phyloP scores from a whole-genome alignment of 345 rosid species.

The Salix koriyanagi region DNA sequence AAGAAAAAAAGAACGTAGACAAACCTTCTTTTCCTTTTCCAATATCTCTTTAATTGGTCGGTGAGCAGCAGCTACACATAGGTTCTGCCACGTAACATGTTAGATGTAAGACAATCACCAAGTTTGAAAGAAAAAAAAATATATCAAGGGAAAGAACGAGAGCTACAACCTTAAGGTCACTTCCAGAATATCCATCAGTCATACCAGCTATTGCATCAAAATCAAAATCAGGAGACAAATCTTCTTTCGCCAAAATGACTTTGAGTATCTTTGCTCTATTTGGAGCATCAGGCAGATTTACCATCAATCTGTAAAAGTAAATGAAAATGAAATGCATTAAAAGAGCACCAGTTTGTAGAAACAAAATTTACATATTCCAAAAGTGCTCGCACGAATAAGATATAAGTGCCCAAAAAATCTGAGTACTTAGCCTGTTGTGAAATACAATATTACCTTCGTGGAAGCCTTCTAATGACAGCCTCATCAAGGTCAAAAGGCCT shows the following conservation, averaged over 20 bases:
- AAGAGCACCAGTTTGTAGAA: background rate
- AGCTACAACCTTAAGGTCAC: constrained; percentile 71
- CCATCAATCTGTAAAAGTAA: constrained; percentile 61
- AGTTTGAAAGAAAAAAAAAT: background rate
- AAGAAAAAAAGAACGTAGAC: constrained; percentile 3
- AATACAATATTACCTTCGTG: constrained; percentile 48
- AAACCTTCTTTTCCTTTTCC: constrained; percentile 75
- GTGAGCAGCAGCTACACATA: constrained; percentile 85
- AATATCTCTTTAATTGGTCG: constrained; percentile 80
- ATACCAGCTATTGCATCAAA: constrained; percentile 64
- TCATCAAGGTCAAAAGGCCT: constrained; percentile 97
- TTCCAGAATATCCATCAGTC: constrained; percentile 91
- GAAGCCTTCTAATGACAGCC: constrained; percentile 89
- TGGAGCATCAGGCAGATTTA: constrained; percentile 78
- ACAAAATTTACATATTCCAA: background rate
- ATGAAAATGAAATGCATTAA: constrained; percentile 1
- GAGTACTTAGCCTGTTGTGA: background rate
- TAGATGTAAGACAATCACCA: constrained; percentile 3
- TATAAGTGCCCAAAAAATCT: background rate
- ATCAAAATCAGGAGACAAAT: constrained; percentile 67
- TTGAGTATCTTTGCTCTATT: constrained; percentile 74
- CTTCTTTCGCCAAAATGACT: constrained; percentile 79
- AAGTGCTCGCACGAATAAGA: background rate
- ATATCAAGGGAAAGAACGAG: constrained; percentile 5
- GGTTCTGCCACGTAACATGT: constrained; percentile 44